Conservation (phyloP, 192 early-diverging fungal genomes). For the Coemansia biformis region DNA sequence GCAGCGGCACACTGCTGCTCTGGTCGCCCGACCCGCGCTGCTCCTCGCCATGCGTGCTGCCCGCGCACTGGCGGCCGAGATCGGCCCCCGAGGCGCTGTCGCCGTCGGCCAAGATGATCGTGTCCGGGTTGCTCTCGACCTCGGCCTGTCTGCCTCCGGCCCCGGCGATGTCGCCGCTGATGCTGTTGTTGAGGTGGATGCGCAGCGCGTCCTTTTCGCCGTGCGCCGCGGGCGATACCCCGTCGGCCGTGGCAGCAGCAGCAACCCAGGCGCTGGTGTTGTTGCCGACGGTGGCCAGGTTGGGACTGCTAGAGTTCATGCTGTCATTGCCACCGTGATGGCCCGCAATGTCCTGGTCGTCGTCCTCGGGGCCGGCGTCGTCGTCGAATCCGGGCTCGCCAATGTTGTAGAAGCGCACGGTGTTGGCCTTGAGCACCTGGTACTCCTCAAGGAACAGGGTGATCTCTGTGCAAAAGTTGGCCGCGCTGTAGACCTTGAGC, state of each 20-base stretch:
- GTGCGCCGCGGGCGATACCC: neutral
- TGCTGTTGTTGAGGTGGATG: constrained; percentile 39
- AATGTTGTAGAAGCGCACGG: constrained; percentile 51
- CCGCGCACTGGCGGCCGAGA: neutral
- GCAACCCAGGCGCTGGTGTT: constrained; percentile 15
- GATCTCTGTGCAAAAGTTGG: constrained; percentile 50
- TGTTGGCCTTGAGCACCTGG: constrained; percentile 50
- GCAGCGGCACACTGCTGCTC: no score
- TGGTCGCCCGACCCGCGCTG: neutral
- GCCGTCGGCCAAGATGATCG: constrained; percentile 28
- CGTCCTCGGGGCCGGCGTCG: constrained; percentile 14
- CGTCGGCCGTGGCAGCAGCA: neutral
- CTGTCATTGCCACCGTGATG: constrained; percentile 4
- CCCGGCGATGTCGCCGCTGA: no score
- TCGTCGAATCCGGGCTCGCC: constrained; percentile 47
- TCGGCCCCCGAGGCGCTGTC: no score
- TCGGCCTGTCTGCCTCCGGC: constrained; percentile 15
- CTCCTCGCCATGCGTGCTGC: neutral
- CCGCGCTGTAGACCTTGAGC: constrained; percentile 45
- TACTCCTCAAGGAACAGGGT: constrained; percentile 53
- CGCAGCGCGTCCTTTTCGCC: constrained; percentile 38
- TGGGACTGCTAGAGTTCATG: constrained; percentile 15
- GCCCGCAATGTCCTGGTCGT: constrained; percentile 6
- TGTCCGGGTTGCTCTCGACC: constrained; percentile 47
- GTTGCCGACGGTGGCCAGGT: constrained; percentile 14